Evolutionary conservation across 2,329 filamentous ascomycete genomes (phyloP), one percentile per base, ranked within the genome.

Genomic region (Beauveria pseudobassiana): DNA sequence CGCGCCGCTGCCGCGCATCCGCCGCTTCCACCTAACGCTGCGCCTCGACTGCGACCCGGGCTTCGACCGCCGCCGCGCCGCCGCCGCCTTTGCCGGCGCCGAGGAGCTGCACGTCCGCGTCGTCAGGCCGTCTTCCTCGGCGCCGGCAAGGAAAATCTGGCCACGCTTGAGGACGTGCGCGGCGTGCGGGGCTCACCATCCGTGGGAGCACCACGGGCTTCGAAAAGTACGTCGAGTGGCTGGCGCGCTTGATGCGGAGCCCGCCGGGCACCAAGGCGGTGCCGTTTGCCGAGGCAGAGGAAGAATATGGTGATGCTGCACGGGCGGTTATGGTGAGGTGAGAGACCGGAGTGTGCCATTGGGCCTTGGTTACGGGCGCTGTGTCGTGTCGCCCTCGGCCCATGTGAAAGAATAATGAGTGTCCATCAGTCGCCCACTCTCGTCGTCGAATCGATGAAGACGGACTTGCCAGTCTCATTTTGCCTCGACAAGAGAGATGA

Each of bases 171-270:
- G 69, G 72, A 69, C 6, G 74, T 80, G 30, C 65, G 78, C 24
- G 76, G 75, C 34, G 74, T 80, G 26, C 67, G 71, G 52, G 65
- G 14, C 75, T 75, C 7, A 64, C 62, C 7, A 68, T 80, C 49
- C 62, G 63, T 0, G 77, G 77, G 18, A 75, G 74, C 68, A 71
- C 71, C 12, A 72, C 68, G 2, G 77, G 76, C 43, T 77, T 78
- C 51, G 74, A 76, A 62, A 70, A 70, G n/a, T 80, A 80, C 61
- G 68, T 76, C 4, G 61, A 59, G 9, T 80, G 78, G 77, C 69
- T 80, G 26, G 70, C 71, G 65, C 54, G 54, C 3, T 65, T 69
- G 54, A 78, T 80, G 75, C 72, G 65, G 69, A 68, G 65, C 59
- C 63, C 64, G 22, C 63, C 66, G 18, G 71, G 65, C 16, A 62